A percentile compares a stretch with the other conserved stretches of the same genome.
These are phyloP conservation scores for Tricholoma matsutake DNA, from an alignment of 768 basidiomycete species.

Conservation along the genomic window DNA sequence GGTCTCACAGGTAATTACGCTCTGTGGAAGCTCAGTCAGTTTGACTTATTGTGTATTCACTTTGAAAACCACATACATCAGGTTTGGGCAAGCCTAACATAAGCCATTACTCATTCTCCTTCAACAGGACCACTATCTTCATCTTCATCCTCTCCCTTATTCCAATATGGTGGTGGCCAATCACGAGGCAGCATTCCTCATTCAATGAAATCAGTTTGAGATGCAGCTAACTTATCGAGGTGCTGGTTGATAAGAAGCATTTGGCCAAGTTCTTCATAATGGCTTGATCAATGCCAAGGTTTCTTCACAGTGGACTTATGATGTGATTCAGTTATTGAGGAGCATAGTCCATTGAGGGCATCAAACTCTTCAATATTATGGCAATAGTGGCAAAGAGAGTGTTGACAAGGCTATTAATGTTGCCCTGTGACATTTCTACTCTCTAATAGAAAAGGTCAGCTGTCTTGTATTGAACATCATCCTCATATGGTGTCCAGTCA, in stretches of 20 bases:
- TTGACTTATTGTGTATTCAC: neutral
- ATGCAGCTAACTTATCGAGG: neutral
- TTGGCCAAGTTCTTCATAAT: too few relatives aligned
- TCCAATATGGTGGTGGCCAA: too few relatives aligned
- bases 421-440: neutral
- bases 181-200: too few relatives aligned
- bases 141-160: too few relatives aligned
- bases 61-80: neutral
- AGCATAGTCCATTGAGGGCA: too few relatives aligned
- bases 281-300: too few relatives aligned
- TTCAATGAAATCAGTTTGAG: neutral
- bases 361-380: too few relatives aligned
- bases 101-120: neutral
- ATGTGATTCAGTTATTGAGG: too few relatives aligned
- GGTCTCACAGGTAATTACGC: too few relatives aligned
- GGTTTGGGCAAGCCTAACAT: neutral
- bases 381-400: too few relatives aligned
- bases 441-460: constrained; percentile 4
- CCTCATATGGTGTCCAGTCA: constrained; percentile 2
- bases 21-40: neutral
- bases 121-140: neutral
- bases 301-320: too few relatives aligned
- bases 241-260: too few relatives aligned
- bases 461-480: neutral
- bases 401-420: neutral